Percentiles rank a stretch among this genome's conserved stretches.
Conservation (phyloP, 768 basidiomycete genomes). For the Mycena olivaceomarginata region DNA sequence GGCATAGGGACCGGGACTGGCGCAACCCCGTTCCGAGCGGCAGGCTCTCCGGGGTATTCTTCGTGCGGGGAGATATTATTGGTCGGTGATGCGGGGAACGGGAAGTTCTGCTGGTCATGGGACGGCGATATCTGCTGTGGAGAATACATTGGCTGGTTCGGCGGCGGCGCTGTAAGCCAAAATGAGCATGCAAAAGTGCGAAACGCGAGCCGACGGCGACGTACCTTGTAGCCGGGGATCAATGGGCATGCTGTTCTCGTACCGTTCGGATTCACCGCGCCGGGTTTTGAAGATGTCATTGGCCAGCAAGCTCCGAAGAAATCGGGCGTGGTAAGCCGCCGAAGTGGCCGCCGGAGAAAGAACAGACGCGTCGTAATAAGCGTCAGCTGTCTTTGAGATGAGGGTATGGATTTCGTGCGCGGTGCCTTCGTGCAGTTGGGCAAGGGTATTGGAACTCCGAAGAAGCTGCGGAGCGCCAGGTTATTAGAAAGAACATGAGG, state of each 20-base stretch:
- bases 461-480: constrained; percentile 67
- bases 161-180: constrained; percentile 29
- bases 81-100: constrained; percentile 64
- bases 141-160: constrained; percentile 36
- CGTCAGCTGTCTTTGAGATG: constrained; percentile 84
- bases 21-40: constrained; percentile 27
- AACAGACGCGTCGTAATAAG: constrained; percentile 84
- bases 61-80: constrained; percentile 29
- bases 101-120: constrained; percentile 59
- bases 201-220: constrained; percentile 45
- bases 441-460: constrained; percentile 74
- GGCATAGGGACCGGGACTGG: background rate
- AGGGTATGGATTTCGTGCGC: constrained; percentile 78
- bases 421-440: constrained; percentile 77
- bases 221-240: constrained; percentile 76
- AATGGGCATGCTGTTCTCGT: constrained; percentile 64
- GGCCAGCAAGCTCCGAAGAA: constrained; percentile 81
- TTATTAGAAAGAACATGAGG: constrained; percentile 2
- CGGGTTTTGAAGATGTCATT: constrained; percentile 77
- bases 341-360: constrained; percentile 77
- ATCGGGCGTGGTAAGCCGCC: constrained; percentile 87
- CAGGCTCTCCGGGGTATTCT: constrained; percentile 35
- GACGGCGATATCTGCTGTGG: constrained; percentile 52
- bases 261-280: constrained; percentile 61
- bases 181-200: constrained; percentile 20